Base-by-base conservation (phyloP, 164 flowering plant genomes). In the Euptelea pleiosperma region DNA sequence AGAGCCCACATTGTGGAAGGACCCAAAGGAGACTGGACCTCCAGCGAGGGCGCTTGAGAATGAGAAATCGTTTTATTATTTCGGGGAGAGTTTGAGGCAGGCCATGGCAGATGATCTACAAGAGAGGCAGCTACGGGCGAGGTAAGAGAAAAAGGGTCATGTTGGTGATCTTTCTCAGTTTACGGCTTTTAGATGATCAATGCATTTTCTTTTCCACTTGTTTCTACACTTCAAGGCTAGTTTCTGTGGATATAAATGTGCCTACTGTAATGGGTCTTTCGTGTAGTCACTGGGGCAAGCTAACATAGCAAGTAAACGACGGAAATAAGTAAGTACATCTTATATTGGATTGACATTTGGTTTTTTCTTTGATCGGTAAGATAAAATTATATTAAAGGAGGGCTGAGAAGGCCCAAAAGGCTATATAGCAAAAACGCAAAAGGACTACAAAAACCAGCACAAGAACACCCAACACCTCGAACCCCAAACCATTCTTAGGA, bases 21-120 rank as follows among this genome's bases (percentile, higher is more conserved):
- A 89, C 42, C 85, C 89, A 0, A 86, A 79, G 64, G 98, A 92
- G 76, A 73, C 44, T 30, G 89, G 86, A 6, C 55, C 73, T 15
- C 72, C 70, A 0, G 78, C 95, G 0, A 73, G 87, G 73, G 68
- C 76, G 55, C 69, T 87, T 53, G 98, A 92, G 65, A 76, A 58
- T 31, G 98, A 92, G 87, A 85, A 86, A 78, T 76, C 89, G 4
- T 75, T 65, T 42, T 77, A 76, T 35, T 85, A 77, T 57, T 75
- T 66, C 50, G 95, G 96, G 28, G 91, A 87, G 53, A 80, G 72
- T 66, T 68, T 82, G 79, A 87, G 96, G 75, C 91, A 84, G 72
- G 83, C 81, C 12, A 69, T 92, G 79, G 95, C 95, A 24, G 96
- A 89, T 66, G 96, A 89, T 70, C 61, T 87, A 55, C 85, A 70